Evolutionary conservation across 805 yeast species (phyloP).

Genomic region (Kazachstania martiniae): DNA sequence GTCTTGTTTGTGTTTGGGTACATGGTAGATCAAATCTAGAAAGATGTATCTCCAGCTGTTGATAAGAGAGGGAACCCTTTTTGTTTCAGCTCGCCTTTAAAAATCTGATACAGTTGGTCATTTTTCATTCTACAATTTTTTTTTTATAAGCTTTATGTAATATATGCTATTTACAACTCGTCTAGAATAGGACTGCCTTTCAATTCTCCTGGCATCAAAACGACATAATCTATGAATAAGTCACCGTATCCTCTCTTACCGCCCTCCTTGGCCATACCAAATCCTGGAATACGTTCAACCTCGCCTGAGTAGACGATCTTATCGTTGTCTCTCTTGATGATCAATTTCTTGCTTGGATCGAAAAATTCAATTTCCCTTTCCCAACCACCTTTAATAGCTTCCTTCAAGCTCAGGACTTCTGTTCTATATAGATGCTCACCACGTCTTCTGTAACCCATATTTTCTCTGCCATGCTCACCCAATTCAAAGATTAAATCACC

Average conservation of each 20-base stretch:
- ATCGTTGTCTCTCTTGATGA: constrained; percentile 41
- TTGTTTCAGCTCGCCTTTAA: constrained; percentile 17
- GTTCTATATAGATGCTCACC: constrained; percentile 67
- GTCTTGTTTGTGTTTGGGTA: constrained; percentile 4
- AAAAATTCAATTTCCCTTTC: constrained; percentile 51
- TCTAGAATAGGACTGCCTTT: constrained; percentile 7
- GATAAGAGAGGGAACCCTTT: constrained; percentile 25
- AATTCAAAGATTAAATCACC: constrained; percentile 68
- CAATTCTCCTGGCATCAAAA: constrained; percentile 32
- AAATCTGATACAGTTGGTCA: constrained; percentile 30
- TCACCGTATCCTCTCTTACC: constrained; percentile 37
- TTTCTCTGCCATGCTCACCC: constrained; percentile 38
- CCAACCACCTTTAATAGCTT: constrained; percentile 80
- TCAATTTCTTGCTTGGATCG: constrained; percentile 43
- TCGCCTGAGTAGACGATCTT: constrained; percentile 52
- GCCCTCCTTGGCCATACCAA: constrained; percentile 66
- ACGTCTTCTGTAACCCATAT: constrained; percentile 80
- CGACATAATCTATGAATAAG: constrained; percentile 38
- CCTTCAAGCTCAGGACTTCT: constrained; percentile 61
- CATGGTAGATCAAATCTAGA: constrained; percentile 22
- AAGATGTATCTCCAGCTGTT: constrained; percentile 32
- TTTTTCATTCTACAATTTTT: constrained; percentile 24
- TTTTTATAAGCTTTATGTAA: constrained; percentile 3
- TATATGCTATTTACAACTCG: constrained; percentile 11
- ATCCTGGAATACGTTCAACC: constrained; percentile 56